These are phyloP conservation scores for Polygonum aviculare DNA, from an alignment of 148 eudicot species.

Conservation along the genomic window DNA sequence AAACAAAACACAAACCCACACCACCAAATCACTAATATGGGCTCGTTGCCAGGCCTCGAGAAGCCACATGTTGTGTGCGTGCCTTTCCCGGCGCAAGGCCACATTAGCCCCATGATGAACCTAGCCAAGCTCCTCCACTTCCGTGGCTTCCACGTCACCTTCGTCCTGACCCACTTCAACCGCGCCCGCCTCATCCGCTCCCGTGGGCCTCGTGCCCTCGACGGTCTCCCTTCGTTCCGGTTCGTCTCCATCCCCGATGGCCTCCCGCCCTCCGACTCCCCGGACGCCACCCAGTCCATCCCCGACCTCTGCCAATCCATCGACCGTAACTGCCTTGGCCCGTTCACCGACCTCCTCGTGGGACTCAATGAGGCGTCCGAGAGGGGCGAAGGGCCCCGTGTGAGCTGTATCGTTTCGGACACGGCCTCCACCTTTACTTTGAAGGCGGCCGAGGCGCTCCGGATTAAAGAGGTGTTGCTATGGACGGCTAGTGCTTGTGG, in stretches of 20 bases:
- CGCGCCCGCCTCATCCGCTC: conserved; percentile 19
- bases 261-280: conserved; percentile 15
- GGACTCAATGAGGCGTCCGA: background rate
- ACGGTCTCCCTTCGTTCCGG: conserved; percentile 17
- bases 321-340: conserved; percentile 9
- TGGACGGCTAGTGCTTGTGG: conserved; percentile 20
- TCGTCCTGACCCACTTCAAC: conserved; percentile 14
- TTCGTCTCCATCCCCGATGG: conserved; percentile 37
- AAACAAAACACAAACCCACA: no score
- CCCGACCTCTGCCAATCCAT: conserved; percentile 15
- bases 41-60: conserved; percentile 17
- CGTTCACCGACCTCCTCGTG: conserved; percentile 24
- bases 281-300: conserved; percentile 22
- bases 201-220: conserved; percentile 17
- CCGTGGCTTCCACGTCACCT: conserved; percentile 18
- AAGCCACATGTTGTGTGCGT: conserved; percentile 18
- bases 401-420: conserved; percentile 7
- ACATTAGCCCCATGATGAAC: conserved; percentile 20
- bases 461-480: background rate
- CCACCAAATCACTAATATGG: background rate
- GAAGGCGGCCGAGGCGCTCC: conserved; percentile 13
- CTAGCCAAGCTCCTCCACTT: conserved; percentile 23
- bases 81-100: conserved; percentile 26
- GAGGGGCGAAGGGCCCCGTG: conserved; percentile 8
- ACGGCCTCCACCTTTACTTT: conserved; percentile 12